These are phyloP conservation scores for Aspergillus leporis DNA, from an alignment of 495 filamentous ascomycete genomes.

Conservation along the genomic window DNA sequence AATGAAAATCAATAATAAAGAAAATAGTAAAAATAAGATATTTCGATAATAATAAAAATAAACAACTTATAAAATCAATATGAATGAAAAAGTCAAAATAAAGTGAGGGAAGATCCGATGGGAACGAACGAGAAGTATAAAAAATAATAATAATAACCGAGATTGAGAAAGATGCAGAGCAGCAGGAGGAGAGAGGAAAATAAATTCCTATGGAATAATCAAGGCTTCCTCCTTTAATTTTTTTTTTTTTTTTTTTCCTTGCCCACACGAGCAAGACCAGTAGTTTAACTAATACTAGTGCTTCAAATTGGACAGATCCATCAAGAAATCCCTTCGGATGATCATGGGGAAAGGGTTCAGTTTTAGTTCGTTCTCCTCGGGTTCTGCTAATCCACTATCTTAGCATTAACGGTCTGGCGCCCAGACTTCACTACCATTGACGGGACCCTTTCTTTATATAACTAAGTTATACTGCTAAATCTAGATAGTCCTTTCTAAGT, in stretches of 20 bases:
- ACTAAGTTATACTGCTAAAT: background rate
- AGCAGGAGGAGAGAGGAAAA: background rate
- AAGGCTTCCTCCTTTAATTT: background rate
- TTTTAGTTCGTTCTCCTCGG: constrained; percentile 11
- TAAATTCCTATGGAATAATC: background rate
- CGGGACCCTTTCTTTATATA: background rate
- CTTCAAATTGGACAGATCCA: constrained; percentile 5
- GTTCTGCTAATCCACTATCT: constrained; percentile 10
- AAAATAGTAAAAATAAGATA: background rate
- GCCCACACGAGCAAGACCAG: background rate
- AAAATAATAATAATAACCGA: background rate
- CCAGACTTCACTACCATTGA: constrained; percentile 1
- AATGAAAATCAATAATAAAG: constrained; percentile 4
- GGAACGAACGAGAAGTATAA: background rate
- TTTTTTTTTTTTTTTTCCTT: background rate
- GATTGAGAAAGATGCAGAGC: background rate
- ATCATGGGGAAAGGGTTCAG: constrained; percentile 7
- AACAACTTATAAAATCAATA: background rate
- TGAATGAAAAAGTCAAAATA: background rate
- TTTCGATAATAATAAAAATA: background rate
- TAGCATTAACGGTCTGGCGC: constrained; percentile 9
- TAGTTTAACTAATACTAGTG: background rate
- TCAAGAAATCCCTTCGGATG: constrained; percentile 7
- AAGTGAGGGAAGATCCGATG: background rate
- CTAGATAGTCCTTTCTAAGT: background rate